Percentiles rank a stretch among this genome's conserved stretches.
These are phyloP conservation scores for Malus sieversii DNA, from an alignment of 306 rosid genomes.

Conservation along the genomic window DNA sequence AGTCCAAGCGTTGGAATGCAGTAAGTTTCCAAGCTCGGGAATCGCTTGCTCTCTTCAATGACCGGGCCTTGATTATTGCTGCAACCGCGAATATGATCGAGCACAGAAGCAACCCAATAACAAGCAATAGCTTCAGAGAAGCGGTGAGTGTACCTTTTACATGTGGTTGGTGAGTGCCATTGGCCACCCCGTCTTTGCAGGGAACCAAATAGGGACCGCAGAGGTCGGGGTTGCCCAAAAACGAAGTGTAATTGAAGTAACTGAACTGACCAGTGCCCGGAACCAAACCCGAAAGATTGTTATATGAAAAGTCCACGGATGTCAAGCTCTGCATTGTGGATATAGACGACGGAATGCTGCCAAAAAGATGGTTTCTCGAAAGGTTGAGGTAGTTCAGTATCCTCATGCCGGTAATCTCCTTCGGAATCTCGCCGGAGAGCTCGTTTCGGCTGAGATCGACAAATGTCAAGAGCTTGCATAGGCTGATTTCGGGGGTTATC, in stretches of 20 bases:
- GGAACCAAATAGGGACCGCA: slow-evolving; percentile 89
- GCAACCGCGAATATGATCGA: slow-evolving; percentile 72
- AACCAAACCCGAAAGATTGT: slow-evolving; percentile 94
- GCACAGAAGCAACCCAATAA: slow-evolving; percentile 66
- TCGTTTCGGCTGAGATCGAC: slow-evolving; percentile 86
- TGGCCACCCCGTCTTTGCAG: slow-evolving; percentile 66
- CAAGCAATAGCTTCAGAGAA: slow-evolving; percentile 69
- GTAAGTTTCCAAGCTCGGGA: slow-evolving; percentile 85
- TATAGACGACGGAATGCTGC: slow-evolving; percentile 65
- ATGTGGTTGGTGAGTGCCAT: slow-evolving; percentile 43
- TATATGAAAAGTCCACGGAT: slow-evolving; percentile 83
- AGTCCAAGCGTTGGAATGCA: slow-evolving; percentile 86
- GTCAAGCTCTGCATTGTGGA: slow-evolving; percentile 90
- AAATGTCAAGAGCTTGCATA: slow-evolving; percentile 71
- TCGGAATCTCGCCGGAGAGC: slow-evolving; percentile 68
- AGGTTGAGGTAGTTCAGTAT: slow-evolving; percentile 81
- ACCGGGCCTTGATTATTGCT: slow-evolving; percentile 77
- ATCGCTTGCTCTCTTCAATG: slow-evolving; percentile 74
- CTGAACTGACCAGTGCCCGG: slow-evolving; percentile 96
- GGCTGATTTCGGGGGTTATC: slow-evolving; percentile 59
- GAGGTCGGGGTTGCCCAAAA: slow-evolving; percentile 69
- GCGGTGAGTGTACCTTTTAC: slow-evolving; percentile 62
- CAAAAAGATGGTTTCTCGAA: slow-evolving; percentile 73
- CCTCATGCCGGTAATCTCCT: slow-evolving; percentile 72
- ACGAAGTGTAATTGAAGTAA: slow-evolving; percentile 90